Percentiles rank a stretch among this genome's conserved stretches.
Evolutionary conservation across 257 asterid species (phyloP).

Genomic region (Solanum megistacrolobum): DNA sequence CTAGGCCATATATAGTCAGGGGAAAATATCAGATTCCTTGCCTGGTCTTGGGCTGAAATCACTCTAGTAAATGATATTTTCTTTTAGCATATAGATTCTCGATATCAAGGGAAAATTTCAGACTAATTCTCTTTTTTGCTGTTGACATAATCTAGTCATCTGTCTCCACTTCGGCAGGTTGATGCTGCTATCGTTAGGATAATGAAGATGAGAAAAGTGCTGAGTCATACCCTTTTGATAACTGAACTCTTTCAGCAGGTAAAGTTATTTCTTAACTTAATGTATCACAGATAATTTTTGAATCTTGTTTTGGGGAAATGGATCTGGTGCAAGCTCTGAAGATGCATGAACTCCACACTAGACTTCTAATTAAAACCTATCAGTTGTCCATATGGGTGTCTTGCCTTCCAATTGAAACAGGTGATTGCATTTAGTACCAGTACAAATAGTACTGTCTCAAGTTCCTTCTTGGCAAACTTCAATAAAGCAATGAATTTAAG

Average conservation of each 20-base stretch:
- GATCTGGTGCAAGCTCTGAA: background rate
- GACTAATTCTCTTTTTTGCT: background rate
- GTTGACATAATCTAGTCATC: background rate
- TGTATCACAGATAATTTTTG: background rate
- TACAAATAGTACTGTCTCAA: background rate
- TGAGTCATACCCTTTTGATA: constrained; percentile 86
- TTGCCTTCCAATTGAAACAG: background rate
- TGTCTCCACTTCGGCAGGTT: constrained; percentile 32
- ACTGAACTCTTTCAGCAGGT: constrained; percentile 99
- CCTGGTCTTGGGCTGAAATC: background rate
- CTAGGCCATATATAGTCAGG: background rate
- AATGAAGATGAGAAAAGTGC: constrained; percentile 89
- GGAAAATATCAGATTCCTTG: background rate
- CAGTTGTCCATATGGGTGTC: background rate
- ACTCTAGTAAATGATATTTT: background rate
- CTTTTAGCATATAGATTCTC: background rate
- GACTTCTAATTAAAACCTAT: background rate
- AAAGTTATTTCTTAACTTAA: background rate
- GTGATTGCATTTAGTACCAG: background rate
- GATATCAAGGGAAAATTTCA: background rate
- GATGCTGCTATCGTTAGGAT: constrained; percentile 97
- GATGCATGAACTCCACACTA: background rate
- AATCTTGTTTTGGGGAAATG: background rate
- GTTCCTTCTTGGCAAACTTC: background rate
- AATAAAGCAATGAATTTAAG: background rate